phyloP scores from a whole-genome alignment of 192 early-diverging fungal genomes.

The Pilaira anomala region DNA sequence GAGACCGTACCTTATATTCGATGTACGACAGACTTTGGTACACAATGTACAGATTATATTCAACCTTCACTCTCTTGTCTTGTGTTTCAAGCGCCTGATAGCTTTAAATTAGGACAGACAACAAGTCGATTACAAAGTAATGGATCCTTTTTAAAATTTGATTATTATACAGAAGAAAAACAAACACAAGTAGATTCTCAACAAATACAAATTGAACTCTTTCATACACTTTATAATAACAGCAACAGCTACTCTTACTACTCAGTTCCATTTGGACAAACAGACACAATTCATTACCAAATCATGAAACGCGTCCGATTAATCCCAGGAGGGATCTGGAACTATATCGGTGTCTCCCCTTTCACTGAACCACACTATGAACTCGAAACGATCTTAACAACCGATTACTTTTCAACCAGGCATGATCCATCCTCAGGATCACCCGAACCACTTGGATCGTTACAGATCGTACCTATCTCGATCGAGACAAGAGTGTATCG shows the following conservation, averaged over 20 bases:
- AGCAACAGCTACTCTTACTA: too few species aligned
- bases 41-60: constrained; percentile 3
- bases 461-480: background rate
- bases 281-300: background rate
- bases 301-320: background rate
- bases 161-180: background rate
- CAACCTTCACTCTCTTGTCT: background rate
- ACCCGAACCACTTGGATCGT: background rate
- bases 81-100: too few species aligned
- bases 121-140: background rate
- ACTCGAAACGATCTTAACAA: background rate
- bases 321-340: background rate
- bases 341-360: background rate
- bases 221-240: background rate
- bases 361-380: background rate
- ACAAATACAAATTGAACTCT: background rate
- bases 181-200: background rate
- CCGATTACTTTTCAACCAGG: background rate
- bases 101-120: background rate
- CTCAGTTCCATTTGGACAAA: too few species aligned
- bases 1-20: background rate
- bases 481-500: background rate
- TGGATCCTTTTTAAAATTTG: constrained; percentile 2
- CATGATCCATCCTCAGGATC: background rate
- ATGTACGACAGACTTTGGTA: constrained; percentile 3